Evolutionary conservation across 2,329 filamentous ascomycete species (phyloP).

Genomic region (Aspergillus oerlinghausenensis): DNA sequence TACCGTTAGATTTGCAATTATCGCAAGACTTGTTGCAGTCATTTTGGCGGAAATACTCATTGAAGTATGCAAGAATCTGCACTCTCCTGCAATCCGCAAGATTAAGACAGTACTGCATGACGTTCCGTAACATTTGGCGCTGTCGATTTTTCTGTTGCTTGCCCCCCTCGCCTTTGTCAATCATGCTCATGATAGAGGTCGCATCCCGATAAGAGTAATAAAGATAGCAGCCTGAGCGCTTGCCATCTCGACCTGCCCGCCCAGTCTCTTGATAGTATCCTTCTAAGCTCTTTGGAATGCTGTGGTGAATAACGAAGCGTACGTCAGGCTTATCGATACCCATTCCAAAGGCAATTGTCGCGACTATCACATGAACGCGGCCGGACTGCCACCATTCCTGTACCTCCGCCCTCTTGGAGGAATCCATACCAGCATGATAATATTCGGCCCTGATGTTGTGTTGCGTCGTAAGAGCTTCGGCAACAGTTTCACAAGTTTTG

Average conservation of each 20-base stretch:
- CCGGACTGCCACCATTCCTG: constrained; percentile 82
- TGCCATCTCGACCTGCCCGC: constrained; percentile 85
- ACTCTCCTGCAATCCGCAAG: constrained; percentile 78
- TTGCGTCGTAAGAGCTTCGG: constrained; percentile 58
- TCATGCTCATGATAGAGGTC: constrained; percentile 70
- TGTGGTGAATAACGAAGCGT: constrained; percentile 91
- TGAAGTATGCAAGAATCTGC: constrained; percentile 91
- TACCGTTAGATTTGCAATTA: constrained; percentile 72
- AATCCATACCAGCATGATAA: constrained; percentile 77
- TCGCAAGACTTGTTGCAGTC: constrained; percentile 77
- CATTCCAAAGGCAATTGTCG: constrained; percentile 98
- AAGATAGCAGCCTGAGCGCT: constrained; percentile 80
- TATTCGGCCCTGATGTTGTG: constrained; percentile 69
- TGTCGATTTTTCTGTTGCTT: constrained; percentile 78
- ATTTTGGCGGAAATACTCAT: constrained; percentile 68
- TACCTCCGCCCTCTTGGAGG: constrained; percentile 63
- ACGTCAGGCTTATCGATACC: constrained; percentile 99
- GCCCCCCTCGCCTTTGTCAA: constrained; percentile 72
- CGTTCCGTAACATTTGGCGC: constrained; percentile 75
- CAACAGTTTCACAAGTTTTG: constrained; percentile 75
- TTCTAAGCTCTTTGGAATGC: constrained; percentile 88
- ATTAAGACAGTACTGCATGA: constrained; percentile 88
- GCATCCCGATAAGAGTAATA: constrained; percentile 82
- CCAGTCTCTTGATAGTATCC: constrained; percentile 99
- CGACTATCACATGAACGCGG: constrained; percentile 80